Evolutionary conservation across 352 stramenopile genomes (phyloP).

Genomic region (Globisporangium okanoganense): DNA sequence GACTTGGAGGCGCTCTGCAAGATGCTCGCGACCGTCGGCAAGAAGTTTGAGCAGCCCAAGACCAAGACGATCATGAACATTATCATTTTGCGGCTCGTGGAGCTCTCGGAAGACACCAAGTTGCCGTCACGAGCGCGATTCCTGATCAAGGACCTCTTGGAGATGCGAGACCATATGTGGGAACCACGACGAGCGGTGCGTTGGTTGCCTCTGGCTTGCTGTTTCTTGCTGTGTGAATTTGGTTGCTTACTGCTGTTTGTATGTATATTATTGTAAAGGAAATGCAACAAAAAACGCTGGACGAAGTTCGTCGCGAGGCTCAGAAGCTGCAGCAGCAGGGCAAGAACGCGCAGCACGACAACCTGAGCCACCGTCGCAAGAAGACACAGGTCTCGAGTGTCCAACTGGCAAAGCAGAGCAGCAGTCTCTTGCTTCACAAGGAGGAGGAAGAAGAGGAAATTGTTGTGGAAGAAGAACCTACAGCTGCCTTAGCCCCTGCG

Average conservation of each 20-base stretch:
- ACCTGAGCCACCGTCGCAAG: constrained; percentile 62
- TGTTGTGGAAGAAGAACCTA: constrained; percentile 7
- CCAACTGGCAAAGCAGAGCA: constrained; percentile 77
- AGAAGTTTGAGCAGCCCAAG: constrained; percentile 84
- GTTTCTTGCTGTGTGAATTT: neutral
- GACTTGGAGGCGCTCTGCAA: constrained; percentile 86
- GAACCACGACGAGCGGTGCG: constrained; percentile 70
- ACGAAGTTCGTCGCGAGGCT: constrained; percentile 79
- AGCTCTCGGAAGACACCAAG: constrained; percentile 72
- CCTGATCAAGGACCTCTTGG: constrained; percentile 78
- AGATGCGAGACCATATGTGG: constrained; percentile 86
- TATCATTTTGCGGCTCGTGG: constrained; percentile 79
- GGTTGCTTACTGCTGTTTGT: neutral
- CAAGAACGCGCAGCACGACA: constrained; percentile 87
- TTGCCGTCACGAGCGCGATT: constrained; percentile 76
- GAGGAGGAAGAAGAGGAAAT: constrained; percentile 8
- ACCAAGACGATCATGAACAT: constrained; percentile 82
- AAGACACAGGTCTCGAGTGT: constrained; percentile 77
- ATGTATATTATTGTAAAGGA: constrained; percentile 26
- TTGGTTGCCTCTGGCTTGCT: neutral
- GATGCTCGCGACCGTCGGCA: constrained; percentile 76
- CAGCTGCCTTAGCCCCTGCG: constrained; percentile 6
- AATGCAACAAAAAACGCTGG: constrained; percentile 84
- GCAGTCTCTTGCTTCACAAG: constrained; percentile 64
- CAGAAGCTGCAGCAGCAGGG: constrained; percentile 79